Base-by-base conservation (phyloP, 148 eudicot genomes). In the Dianthus caryophyllus region DNA sequence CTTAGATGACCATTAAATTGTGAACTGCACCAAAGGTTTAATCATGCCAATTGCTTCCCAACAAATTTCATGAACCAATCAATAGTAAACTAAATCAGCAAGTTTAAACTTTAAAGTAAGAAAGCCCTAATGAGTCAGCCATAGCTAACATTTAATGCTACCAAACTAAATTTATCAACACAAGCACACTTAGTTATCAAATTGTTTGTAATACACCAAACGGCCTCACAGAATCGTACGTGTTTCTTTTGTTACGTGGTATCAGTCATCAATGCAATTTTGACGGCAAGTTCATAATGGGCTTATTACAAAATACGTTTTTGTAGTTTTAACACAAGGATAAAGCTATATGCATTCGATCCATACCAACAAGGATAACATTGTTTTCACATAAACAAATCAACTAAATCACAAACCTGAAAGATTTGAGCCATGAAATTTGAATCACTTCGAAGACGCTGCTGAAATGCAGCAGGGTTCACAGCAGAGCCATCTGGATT, bases 401-500 rank as follows among this genome's bases (percentile, higher is more conserved):
- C 31, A 33, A 61, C 2, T 24, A 31, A 44, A 25, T 27, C 14
- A 4, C 56, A 72, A 44, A 88, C 99, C 99, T 94, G 97, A 80
- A 88, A 90, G 25, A 90, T 71, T 64, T 83, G 99, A 62, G 90
- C 78, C 97, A 90, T 88, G 74, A 80, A 31, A 79, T 86, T 88
- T 55, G 98, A 75, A 86, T 94, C 92, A 58, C 76, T 43, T 30
- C 79, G 85, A 59, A 94, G 39, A 26, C 90, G 96, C 76, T 88
- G 92, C 80, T 88, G 96, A 74, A 94, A 90, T 30, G 96, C 96
- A 62, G 87, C 85, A 77, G 99, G 99, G 61, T 94, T 86, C 29
- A 85, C 90, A 29, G 99, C 99, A 66, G 99, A 94, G n/a, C 99
- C 99, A 78, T 94, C 99, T 41, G 88, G 85, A 73, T 86, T 90